Conservation (phyloP, 1,284 basidiomycete genomes). For the Pisolithus thermaeus region DNA sequence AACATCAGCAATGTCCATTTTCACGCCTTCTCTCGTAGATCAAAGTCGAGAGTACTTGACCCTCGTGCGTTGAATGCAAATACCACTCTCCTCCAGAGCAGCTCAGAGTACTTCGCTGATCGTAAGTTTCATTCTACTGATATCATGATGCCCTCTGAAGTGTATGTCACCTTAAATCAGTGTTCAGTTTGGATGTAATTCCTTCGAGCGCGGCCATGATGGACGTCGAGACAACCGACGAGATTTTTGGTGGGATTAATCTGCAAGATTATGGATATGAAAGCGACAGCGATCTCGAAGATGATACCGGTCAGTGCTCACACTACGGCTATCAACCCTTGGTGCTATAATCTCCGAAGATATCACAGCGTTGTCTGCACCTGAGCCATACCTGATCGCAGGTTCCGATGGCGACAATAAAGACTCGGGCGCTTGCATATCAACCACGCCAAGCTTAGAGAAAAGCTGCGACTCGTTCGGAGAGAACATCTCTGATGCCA, state of each 20-base stretch:
- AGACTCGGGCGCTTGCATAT: too few species aligned
- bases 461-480: too few species aligned
- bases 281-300: conserved; percentile 19
- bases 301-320: not conserved
- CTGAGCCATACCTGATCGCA: too few species aligned
- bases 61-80: conserved; percentile 2
- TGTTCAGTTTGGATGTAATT: not conserved
- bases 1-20: conserved; percentile 8
- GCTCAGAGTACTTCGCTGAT: conserved; percentile 4
- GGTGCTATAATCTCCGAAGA: too few species aligned
- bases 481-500: too few species aligned
- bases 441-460: too few species aligned
- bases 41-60: not conserved
- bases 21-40: conserved; percentile 5
- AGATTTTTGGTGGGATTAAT: not conserved
- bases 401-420: too few species aligned
- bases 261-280: conserved; percentile 8
- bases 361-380: too few species aligned
- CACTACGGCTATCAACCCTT: too few species aligned
- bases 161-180: not conserved
- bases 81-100: not conserved
- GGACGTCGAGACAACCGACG: not conserved
- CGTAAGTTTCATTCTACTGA: not conserved
- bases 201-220: not conserved
- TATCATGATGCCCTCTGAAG: not conserved